A percentile compares a stretch with the other conserved stretches of the same genome.
phyloP scores from a whole-genome alignment of 805 yeast species.

The Yarrowia hollandica region DNA sequence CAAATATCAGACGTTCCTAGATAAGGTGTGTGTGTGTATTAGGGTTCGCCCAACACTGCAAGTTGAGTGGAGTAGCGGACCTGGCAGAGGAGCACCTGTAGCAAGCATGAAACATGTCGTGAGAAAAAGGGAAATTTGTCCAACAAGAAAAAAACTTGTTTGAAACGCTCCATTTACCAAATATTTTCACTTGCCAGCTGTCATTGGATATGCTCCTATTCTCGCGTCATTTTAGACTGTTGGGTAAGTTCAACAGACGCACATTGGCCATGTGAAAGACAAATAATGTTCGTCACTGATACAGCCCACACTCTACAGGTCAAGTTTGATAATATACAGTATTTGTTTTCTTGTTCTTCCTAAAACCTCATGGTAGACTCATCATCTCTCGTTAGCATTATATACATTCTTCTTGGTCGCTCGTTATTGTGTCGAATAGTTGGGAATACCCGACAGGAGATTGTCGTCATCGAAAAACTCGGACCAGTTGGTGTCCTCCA shows the following conservation, averaged over 20 bases:
- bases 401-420: constrained; percentile 3
- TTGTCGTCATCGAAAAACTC: constrained; percentile 26
- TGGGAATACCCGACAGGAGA: constrained; percentile 16
- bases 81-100: too few species aligned
- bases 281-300: too few species aligned
- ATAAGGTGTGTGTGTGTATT: constrained; percentile 19
- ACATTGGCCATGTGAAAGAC: constrained; percentile 11
- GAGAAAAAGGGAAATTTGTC: too few species aligned
- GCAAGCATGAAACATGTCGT: too few species aligned
- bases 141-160: too few species aligned
- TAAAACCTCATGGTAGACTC: not conserved
- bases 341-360: too few species aligned
- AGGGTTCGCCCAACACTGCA: constrained; percentile 15
- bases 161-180: too few species aligned
- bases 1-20: not conserved
- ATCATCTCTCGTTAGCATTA: constrained; percentile 12
- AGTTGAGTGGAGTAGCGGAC: not conserved
- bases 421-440: constrained; percentile 6
- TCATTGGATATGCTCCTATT: too few species aligned
- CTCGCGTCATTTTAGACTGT: not conserved
- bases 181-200: too few species aligned
- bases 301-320: too few species aligned
- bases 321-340: too few species aligned
- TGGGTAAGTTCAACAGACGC: constrained; percentile 7
- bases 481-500: constrained; percentile 21